Conservation (phyloP, 208 protist species). For the Crithidia fasciculata region DNA sequence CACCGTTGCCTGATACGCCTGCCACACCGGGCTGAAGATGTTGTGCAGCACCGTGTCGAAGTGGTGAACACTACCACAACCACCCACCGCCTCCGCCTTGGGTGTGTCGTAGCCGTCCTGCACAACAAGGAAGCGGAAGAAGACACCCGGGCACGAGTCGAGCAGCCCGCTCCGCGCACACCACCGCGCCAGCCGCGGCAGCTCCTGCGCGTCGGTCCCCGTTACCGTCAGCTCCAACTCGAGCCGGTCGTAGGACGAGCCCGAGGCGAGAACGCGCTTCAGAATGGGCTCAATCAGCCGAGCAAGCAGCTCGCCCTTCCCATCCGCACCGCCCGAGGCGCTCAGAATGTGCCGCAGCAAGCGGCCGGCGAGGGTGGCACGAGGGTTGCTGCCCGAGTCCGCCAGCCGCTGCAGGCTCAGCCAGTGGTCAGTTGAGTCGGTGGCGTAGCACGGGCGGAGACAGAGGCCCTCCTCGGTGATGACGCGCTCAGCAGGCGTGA, state of each 20-base stretch:
- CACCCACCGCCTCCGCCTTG: no score
- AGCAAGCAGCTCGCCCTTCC: conserved; percentile 54
- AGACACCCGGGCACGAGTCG: conserved; percentile 25
- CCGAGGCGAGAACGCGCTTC: conserved; percentile 30
- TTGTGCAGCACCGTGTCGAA: conserved; percentile 95
- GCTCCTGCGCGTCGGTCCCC: conserved; percentile 47
- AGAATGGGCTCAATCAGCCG: conserved; percentile 55
- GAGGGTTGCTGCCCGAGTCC: conserved; percentile 21
- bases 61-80: not conserved
- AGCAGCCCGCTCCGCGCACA: conserved; percentile 65
- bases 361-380: conserved; percentile 26
- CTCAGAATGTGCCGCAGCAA: conserved; percentile 61
- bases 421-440: conserved; percentile 33
- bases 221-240: conserved; percentile 80
- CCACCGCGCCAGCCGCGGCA: conserved; percentile 68
- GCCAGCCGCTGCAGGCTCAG: conserved; percentile 29
- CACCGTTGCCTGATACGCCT: conserved; percentile 70
- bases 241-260: conserved; percentile 38
- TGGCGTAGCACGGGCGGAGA: conserved; percentile 54
- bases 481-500: conserved; percentile 9
- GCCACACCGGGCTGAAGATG: conserved; percentile 98
- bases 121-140: conserved; percentile 60
- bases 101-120: conserved; percentile 57
- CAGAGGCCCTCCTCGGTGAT: conserved; percentile 62
- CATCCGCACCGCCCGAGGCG: conserved; percentile 38